Base-by-base conservation (phyloP, 139 green algal genomes). In the Trebouxia sp. region DNA sequence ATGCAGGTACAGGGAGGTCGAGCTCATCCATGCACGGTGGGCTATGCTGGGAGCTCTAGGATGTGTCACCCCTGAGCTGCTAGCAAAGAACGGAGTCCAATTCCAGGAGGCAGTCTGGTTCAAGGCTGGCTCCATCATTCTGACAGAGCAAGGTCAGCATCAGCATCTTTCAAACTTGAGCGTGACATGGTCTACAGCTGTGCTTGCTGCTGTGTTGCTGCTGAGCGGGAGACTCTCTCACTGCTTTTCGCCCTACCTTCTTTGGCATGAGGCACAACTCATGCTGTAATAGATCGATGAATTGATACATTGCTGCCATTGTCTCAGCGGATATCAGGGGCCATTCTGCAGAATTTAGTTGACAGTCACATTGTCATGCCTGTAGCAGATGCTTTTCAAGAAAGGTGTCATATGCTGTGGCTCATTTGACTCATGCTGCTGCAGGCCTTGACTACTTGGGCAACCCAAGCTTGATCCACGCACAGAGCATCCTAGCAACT, bases 81-180 rank as follows among this genome's bases (percentile, higher is more conserved):
- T 96, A 72, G 56, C 65, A 42, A 56, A 87, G 83, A 76, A 80
- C 17, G 69, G 53, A 65, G 41, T 84, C 43, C 32, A 83, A 28
- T 95, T 96, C 72, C 87, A 85, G 55, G 93, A 98, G 88, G 85
- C 93, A 65, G 89, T 89, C 50, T 99, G 96, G 96, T 99, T 96
- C 91, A 98, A 99, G 94, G 94, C 94, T 83, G 96, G 96, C 55
- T 89, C 94, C 67, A 86, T 94, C 85, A 98, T 98, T 92, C 98
- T 98, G 88, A 72, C 80, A 50, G 67, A 81, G 30, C 91, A 92
- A 41, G 95, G 93, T 80, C 87, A 15, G 67, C 35, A 10, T 15
- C 37, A 45, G n/a, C 3, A 45, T 26, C 47, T 26, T 53, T 53
- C 47, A 53, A 26, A 53, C 47, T 53, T 53, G 1, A 6, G 47